phyloP scores from a whole-genome alignment of 148 eudicot species.

The Cornus florida region DNA sequence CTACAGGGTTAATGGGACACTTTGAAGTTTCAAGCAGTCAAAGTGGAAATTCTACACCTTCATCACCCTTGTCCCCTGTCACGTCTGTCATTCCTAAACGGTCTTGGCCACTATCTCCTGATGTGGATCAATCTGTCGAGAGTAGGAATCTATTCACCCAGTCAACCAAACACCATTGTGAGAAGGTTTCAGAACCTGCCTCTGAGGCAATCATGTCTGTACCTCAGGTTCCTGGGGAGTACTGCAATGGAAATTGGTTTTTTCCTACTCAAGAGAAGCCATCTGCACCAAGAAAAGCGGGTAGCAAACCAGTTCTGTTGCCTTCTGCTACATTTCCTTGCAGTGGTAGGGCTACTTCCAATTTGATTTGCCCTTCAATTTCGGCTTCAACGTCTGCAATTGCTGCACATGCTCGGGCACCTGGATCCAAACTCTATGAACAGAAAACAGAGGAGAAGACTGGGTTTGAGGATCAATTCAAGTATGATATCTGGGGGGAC shows the following conservation, averaged over 20 bases:
- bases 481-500: constrained; percentile 85
- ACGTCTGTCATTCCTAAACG: constrained; percentile 42
- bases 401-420: constrained; percentile 66
- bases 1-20: constrained; percentile 41
- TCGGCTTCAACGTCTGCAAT: constrained; percentile 36
- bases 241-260: constrained; percentile 8
- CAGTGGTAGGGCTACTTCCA: constrained; percentile 22
- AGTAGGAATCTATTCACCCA: constrained; percentile 13
- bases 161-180: too few relatives aligned
- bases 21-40: constrained; percentile 85
- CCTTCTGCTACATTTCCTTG: constrained; percentile 68
- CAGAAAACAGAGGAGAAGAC: constrained; percentile 28
- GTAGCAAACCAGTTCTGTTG: constrained; percentile 39
- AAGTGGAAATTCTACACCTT: constrained; percentile 89
- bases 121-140: constrained; percentile 23
- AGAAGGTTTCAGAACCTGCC: too few relatives aligned
- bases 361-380: constrained; percentile 23
- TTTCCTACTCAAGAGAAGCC: constrained; percentile 25
- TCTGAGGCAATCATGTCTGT: not conserved
- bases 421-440: constrained; percentile 52
- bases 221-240: constrained; percentile 26
- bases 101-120: constrained; percentile 31
- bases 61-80: constrained; percentile 78
- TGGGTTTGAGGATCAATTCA: constrained; percentile 40
- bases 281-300: constrained; percentile 23